Percentiles rank a stretch among this genome's conserved stretches.
Conservation (phyloP, 257 asterid species). For the Primulina tabacum region DNA sequence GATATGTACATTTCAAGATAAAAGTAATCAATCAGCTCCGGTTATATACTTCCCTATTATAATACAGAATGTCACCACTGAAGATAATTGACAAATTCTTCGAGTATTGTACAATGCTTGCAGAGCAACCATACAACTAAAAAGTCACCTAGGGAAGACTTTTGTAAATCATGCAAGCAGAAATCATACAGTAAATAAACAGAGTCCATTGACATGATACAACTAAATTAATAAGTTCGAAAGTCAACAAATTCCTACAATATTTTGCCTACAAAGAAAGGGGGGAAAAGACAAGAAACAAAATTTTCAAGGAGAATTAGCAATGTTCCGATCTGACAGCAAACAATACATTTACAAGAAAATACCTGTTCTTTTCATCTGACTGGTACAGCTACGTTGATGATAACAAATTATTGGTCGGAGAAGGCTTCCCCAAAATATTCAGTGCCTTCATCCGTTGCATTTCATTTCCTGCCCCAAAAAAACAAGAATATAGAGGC, state of each 20-base stretch:
- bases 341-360: not conserved
- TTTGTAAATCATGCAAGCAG: constrained; percentile 27
- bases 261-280: not conserved
- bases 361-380: constrained; percentile 32
- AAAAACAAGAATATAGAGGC: not conserved
- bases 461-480: constrained; percentile 71
- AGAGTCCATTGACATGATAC: not conserved
- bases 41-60: too few relatives aligned
- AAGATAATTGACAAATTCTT: too few relatives aligned
- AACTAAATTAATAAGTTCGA: not conserved
- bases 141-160: not conserved
- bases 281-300: not conserved
- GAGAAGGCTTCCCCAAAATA: constrained; percentile 52
- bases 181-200: constrained; percentile 29
- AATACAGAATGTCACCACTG: too few relatives aligned
- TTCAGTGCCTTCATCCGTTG: constrained; percentile 57
- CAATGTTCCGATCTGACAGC: not conserved
- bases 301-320: not conserved
- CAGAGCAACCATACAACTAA: not conserved
- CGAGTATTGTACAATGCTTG: not conserved
- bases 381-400: constrained; percentile 36
- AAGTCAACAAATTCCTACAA: not conserved
- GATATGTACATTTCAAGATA: too few relatives aligned
- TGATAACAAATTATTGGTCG: constrained; percentile 26
- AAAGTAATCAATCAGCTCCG: too few relatives aligned